These are phyloP conservation scores for Melocanna baccifera DNA, from an alignment of 176 grass and related monocot species.

Conservation along the genomic window DNA sequence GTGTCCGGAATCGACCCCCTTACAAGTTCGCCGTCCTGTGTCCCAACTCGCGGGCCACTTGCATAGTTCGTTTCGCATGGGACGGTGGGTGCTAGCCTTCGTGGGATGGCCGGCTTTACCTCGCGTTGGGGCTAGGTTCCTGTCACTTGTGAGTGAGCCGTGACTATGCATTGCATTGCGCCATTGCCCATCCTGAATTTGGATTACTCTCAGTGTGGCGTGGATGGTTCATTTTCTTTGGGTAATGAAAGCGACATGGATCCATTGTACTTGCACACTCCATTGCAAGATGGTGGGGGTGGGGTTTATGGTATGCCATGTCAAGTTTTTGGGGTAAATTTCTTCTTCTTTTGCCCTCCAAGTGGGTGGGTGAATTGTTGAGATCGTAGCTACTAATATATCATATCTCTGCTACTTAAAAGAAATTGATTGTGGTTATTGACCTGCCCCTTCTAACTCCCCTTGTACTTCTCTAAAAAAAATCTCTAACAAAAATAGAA, in stretches of 20 bases:
- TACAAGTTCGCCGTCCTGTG: too few species aligned
- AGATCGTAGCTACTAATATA: not conserved
- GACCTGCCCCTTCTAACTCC: too few species aligned
- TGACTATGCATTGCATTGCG: slow-evolving; percentile 27
- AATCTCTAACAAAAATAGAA: too few species aligned
- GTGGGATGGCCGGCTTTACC: not conserved
- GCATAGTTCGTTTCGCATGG: not conserved
- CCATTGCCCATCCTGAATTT: slow-evolving; percentile 8
- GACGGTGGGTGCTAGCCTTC: not conserved
- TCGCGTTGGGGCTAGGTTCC: not conserved
- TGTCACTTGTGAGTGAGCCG: not conserved
- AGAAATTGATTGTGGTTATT: too few species aligned
- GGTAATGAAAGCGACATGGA: slow-evolving; percentile 16
- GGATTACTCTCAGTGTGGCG: not conserved
- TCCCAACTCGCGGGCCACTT: too few species aligned
- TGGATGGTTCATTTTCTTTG: not conserved
- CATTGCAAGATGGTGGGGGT: not conserved
- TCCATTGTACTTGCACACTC: slow-evolving; percentile 19
- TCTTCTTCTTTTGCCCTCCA: not conserved
- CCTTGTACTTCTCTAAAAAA: too few species aligned
- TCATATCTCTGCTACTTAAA: not conserved
- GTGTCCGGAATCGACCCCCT: too few species aligned
- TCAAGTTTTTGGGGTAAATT: not conserved
- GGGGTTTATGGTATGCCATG: not conserved
- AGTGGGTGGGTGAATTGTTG: not conserved